These are phyloP conservation scores for Irpex lacteus DNA, from an alignment of 1,284 basidiomycete genomes.

Conservation along the genomic window DNA sequence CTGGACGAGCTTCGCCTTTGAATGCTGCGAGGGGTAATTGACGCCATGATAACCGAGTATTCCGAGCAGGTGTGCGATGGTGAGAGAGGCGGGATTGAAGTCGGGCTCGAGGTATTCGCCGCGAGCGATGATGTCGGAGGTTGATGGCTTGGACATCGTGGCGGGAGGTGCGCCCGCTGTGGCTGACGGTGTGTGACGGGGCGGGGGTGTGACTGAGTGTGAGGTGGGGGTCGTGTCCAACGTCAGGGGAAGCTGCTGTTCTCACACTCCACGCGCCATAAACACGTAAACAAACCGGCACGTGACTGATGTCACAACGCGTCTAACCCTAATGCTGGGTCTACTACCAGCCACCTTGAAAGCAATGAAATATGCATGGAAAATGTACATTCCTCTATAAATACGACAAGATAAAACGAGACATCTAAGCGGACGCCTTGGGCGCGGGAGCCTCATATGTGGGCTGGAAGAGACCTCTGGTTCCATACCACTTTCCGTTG, in stretches of 20 bases:
- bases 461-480: slow-evolving; percentile 49
- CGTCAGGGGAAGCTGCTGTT: slow-evolving; percentile 10
- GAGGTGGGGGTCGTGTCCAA: slow-evolving; percentile 18
- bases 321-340: slow-evolving; percentile 5
- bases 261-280: slow-evolving; percentile 11
- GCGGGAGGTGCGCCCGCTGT: slow-evolving; percentile 18
- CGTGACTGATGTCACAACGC: slow-evolving; percentile 9
- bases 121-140: slow-evolving; percentile 65
- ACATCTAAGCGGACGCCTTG: neutral
- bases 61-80: slow-evolving; percentile 78
- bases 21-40: slow-evolving; percentile 73
- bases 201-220: neutral
- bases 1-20: slow-evolving; percentile 83
- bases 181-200: slow-evolving; percentile 20
- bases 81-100: slow-evolving; percentile 80
- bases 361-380: too few species aligned
- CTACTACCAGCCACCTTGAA: neutral
- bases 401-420: neutral
- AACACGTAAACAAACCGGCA: slow-evolving; percentile 16
- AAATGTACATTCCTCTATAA: neutral
- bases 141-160: slow-evolving; percentile 64
- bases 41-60: slow-evolving; percentile 84
- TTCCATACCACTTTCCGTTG: slow-evolving; percentile 69
- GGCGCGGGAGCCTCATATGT: slow-evolving; percentile 24
- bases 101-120: slow-evolving; percentile 83